These are phyloP conservation scores for Staphylotrichum tortipilum DNA, from an alignment of 495 filamentous ascomycete genomes.

Conservation along the genomic window DNA sequence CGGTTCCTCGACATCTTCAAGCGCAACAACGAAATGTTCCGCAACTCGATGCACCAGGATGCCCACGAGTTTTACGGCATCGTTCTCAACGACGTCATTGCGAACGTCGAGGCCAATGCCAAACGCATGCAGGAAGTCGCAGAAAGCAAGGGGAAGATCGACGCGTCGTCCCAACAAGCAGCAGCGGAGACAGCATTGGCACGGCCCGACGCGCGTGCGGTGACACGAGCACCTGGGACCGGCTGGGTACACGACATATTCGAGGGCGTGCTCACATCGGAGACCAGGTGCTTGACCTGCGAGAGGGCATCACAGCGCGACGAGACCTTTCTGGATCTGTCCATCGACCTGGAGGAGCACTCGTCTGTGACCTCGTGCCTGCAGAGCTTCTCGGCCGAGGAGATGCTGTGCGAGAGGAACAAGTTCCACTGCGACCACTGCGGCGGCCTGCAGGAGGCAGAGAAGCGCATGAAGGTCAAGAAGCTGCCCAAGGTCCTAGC, in stretches of 20 bases:
- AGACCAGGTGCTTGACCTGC: constrained; percentile 93
- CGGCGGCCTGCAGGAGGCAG: constrained; percentile 91
- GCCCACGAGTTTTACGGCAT: constrained; percentile 95
- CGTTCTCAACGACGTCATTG: constrained; percentile 90
- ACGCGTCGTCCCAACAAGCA: constrained; percentile 26
- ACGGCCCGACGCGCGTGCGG: constrained; percentile 30
- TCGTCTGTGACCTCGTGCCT: constrained; percentile 94
- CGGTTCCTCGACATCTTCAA: constrained; percentile 90
- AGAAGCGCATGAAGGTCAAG: constrained; percentile 99
- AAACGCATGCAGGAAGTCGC: constrained; percentile 46
- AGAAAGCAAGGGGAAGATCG: constrained; percentile 27
- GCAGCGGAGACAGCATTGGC: constrained; percentile 36
- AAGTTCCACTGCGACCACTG: constrained; percentile 98
- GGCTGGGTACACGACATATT: constrained; percentile 98
- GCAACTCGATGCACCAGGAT: constrained; percentile 93
- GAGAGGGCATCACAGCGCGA: constrained; percentile 93
- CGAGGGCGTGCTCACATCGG: constrained; percentile 87
- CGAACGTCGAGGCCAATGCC: constrained; percentile 80
- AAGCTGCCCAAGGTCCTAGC: constrained; percentile 84
- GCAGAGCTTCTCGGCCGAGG: constrained; percentile 90
- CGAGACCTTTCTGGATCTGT: constrained; percentile 90
- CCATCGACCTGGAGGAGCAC: constrained; percentile 92
- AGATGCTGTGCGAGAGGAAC: constrained; percentile 98
- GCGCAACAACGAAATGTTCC: constrained; percentile 95
- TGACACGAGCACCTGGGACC: constrained; percentile 41